A percentile compares a stretch with the other conserved stretches of the same genome.
phyloP scores from a whole-genome alignment of 441 rosid genomes.

The Erodium texanum region DNA sequence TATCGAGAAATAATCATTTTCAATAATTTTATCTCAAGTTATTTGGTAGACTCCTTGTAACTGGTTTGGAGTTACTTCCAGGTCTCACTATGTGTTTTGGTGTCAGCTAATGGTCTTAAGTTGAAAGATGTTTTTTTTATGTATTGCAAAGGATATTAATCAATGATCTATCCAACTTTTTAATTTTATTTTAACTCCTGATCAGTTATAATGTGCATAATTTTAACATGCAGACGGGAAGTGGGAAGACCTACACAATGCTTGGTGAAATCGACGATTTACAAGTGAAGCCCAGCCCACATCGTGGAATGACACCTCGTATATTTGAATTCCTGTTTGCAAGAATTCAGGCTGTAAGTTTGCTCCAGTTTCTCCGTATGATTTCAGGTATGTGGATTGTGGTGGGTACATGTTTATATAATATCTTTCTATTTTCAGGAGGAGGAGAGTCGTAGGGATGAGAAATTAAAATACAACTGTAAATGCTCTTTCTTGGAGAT shows the following conservation, averaged over 20 bases:
- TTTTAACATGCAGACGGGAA: constrained; percentile 69
- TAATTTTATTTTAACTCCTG: neutral
- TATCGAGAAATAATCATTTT: neutral
- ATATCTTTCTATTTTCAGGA: constrained; percentile 45
- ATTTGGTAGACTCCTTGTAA: neutral
- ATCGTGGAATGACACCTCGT: constrained; percentile 96
- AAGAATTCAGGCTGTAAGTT: constrained; percentile 86
- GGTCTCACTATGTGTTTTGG: neutral
- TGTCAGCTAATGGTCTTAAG: neutral
- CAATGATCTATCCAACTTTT: neutral
- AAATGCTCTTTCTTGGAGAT: constrained; percentile 98
- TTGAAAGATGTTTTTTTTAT: neutral
- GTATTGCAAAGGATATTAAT: constrained; percentile 7
- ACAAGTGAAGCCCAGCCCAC: constrained; percentile 71
- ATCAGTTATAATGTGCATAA: neutral
- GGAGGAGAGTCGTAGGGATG: constrained; percentile 95
- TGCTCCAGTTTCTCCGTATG: constrained; percentile 9
- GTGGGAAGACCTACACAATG: constrained; percentile 97
- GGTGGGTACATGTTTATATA: neutral
- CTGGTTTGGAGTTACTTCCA: neutral
- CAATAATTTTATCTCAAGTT: neutral
- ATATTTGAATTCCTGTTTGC: constrained; percentile 98
- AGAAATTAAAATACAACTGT: constrained; percentile 76
- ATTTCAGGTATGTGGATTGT: constrained; percentile 10
- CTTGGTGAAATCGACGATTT: constrained; percentile 82